Percentiles rank a stretch among this genome's conserved stretches.
phyloP scores from a whole-genome alignment of 1,139 yeast species.

The Nakaseomyces uthaithaninus region DNA sequence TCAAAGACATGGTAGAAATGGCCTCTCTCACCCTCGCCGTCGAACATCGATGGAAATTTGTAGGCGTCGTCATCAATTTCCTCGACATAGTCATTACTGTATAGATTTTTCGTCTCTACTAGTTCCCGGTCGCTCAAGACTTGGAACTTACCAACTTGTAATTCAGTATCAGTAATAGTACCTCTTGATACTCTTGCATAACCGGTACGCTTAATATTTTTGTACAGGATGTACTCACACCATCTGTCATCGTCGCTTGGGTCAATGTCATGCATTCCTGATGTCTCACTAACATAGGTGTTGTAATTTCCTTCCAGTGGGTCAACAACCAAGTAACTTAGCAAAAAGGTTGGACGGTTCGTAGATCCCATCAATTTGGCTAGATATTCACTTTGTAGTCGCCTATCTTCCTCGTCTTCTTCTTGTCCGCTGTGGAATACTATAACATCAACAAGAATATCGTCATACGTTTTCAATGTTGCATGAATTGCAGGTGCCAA shows the following conservation, averaged over 20 bases:
- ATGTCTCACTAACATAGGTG: slow-evolving; percentile 73
- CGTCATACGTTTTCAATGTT: slow-evolving; percentile 83
- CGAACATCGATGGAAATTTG: slow-evolving; percentile 73
- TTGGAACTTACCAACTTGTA: slow-evolving; percentile 89
- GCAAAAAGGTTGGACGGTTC: slow-evolving; percentile 66
- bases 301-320: slow-evolving; percentile 87
- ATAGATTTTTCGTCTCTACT: slow-evolving; percentile 39
- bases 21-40: slow-evolving; percentile 92
- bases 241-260: slow-evolving; percentile 94
- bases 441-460: slow-evolving; percentile 67
- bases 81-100: slow-evolving; percentile 47
- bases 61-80: slow-evolving; percentile 49
- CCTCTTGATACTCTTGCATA: slow-evolving; percentile 92
- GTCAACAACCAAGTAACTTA: slow-evolving; percentile 82
- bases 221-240: slow-evolving; percentile 93
- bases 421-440: slow-evolving; percentile 98
- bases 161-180: slow-evolving; percentile 91
- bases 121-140: slow-evolving; percentile 40
- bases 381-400: slow-evolving; percentile 72
- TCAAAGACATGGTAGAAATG: slow-evolving; percentile 92
- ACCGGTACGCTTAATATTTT: slow-evolving; percentile 78
- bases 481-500: slow-evolving; percentile 98
- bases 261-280: slow-evolving; percentile 90
- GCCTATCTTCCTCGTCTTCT: slow-evolving; percentile 89
- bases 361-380: slow-evolving; percentile 74